Percentiles rank a stretch among this genome's conserved stretches.
phyloP scores from a whole-genome alignment of 2,329 filamentous ascomycete genomes.

The Chalaropsis ovoidea region DNA sequence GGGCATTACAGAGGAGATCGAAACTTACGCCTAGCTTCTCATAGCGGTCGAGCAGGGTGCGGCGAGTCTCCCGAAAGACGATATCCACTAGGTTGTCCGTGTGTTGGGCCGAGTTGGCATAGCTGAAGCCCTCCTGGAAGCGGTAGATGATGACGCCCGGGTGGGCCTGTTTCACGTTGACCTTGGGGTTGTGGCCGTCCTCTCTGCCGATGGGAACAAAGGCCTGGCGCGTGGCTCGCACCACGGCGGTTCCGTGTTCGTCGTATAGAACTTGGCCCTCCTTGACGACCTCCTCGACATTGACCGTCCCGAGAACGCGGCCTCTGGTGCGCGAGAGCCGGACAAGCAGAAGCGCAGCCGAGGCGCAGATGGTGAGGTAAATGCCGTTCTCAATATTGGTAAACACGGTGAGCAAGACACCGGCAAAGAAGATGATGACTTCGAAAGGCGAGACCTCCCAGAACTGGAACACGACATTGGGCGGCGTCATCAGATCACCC shows the following conservation, averaged over 20 bases:
- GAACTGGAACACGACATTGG: conserved; percentile 87
- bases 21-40: conserved; percentile 40
- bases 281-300: conserved; percentile 30
- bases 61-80: conserved; percentile 39
- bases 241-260: conserved; percentile 20
- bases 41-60: conserved; percentile 36
- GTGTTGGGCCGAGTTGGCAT: conserved; percentile 44
- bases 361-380: conserved; percentile 72
- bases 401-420: conserved; percentile 85
- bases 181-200: conserved; percentile 43
- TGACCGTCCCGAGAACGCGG: conserved; percentile 71
- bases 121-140: conserved; percentile 48
- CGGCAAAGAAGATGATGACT: conserved; percentile 83
- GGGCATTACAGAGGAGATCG: neutral
- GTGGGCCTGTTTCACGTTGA: conserved; percentile 39
- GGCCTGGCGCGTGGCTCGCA: conserved; percentile 27
- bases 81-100: conserved; percentile 41
- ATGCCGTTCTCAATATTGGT: conserved; percentile 82
- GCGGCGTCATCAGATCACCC: conserved; percentile 80
- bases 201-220: conserved; percentile 42
- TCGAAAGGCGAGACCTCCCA: conserved; percentile 89
- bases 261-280: conserved; percentile 22
- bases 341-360: conserved; percentile 68
- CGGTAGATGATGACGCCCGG: conserved; percentile 48
- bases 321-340: conserved; percentile 75